Percentiles rank a stretch among this genome's conserved stretches.
Conservation (phyloP, 352 stramenopile genomes). For the Phytophthora tentaculata region DNA sequence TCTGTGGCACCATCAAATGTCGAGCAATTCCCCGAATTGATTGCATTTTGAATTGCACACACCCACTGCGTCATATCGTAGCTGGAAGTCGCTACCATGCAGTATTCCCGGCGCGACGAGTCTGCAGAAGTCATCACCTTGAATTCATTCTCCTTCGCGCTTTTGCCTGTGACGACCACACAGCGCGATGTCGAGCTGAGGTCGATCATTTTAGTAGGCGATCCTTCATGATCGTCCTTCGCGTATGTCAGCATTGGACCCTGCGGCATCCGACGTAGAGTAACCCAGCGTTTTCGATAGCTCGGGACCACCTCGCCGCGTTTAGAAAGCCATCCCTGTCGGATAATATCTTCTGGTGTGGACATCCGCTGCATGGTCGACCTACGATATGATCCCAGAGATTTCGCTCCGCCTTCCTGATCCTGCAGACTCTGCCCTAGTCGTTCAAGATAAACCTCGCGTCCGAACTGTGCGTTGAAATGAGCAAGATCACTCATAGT, state of each 20-base stretch:
- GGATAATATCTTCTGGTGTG: slow-evolving; percentile 42
- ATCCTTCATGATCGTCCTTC: slow-evolving; percentile 62
- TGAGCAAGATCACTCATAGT: slow-evolving; percentile 67
- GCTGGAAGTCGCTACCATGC: slow-evolving; percentile 64
- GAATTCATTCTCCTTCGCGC: slow-evolving; percentile 76
- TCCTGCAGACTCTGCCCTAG: slow-evolving; percentile 68
- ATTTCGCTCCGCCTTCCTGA: slow-evolving; percentile 58
- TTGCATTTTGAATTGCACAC: slow-evolving; percentile 79
- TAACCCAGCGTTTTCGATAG: slow-evolving; percentile 87
- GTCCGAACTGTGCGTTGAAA: slow-evolving; percentile 77
- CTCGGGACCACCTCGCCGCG: slow-evolving; percentile 75
- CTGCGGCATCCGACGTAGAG: slow-evolving; percentile 73
- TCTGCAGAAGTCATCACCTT: slow-evolving; percentile 80
- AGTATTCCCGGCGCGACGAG: slow-evolving; percentile 67
- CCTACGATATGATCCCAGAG: slow-evolving; percentile 70
- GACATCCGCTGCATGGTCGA: slow-evolving; percentile 68
- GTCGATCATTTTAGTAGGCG: slow-evolving; percentile 71
- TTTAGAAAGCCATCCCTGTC: slow-evolving; percentile 84
- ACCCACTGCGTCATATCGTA: slow-evolving; percentile 89
- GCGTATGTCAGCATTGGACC: slow-evolving; percentile 82
- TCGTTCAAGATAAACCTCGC: slow-evolving; percentile 73
- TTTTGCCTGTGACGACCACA: slow-evolving; percentile 58
- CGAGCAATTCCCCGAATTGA: slow-evolving; percentile 80
- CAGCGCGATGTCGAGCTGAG: slow-evolving; percentile 82
- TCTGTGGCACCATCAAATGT: slow-evolving; percentile 74